These are phyloP conservation scores for Butyriboletus loyo DNA, from an alignment of 768 basidiomycete genomes.

Conservation along the genomic window DNA sequence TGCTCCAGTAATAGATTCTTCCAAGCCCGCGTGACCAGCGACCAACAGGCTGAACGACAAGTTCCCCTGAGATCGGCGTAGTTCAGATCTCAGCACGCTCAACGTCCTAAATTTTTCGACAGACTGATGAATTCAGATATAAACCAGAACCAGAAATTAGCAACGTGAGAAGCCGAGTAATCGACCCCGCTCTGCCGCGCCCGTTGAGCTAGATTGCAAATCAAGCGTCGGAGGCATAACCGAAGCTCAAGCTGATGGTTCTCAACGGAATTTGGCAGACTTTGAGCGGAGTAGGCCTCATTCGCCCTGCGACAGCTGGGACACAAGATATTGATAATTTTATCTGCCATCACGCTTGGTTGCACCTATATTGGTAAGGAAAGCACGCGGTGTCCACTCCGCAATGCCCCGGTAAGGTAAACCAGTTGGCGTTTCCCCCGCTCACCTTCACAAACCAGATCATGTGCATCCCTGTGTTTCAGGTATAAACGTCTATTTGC, in stretches of 20 bases:
- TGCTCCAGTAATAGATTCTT: background rate
- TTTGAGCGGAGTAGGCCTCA: background rate
- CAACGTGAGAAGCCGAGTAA: background rate
- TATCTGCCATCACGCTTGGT: background rate
- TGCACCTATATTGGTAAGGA: background rate
- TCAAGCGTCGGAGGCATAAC: background rate
- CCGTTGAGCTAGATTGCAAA: background rate
- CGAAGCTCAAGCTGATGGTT: background rate
- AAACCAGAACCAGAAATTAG: background rate
- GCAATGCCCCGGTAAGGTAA: background rate
- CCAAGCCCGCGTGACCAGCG: background rate
- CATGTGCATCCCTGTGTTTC: background rate
- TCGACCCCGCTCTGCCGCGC: background rate
- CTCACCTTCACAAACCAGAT: constrained; percentile 2
- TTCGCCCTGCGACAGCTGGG: background rate
- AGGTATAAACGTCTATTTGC: constrained; percentile 27
- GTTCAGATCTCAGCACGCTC: background rate
- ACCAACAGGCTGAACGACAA: background rate
- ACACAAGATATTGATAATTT: background rate
- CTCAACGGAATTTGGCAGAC: background rate
- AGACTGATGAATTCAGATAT: background rate
- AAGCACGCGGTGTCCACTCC: background rate
- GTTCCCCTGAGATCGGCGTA: background rate
- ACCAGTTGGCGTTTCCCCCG: background rate
- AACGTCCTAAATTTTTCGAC: background rate